Conservation (phyloP, 768 basidiomycete genomes). For the Strobilomyces confusus region DNA sequence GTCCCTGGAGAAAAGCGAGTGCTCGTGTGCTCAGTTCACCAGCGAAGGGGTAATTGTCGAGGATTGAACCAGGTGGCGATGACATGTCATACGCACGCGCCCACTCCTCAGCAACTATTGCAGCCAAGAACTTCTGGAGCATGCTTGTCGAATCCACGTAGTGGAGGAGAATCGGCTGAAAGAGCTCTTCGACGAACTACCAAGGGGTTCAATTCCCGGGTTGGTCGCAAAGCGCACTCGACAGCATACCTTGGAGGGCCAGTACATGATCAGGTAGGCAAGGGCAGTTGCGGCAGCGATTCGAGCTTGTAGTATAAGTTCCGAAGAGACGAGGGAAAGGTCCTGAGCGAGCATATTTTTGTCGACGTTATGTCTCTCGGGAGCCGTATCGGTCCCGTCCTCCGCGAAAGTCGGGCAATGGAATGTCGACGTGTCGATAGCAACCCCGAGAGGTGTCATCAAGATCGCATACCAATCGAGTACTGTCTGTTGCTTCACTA, state of each 20-base stretch:
- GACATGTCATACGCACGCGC: constrained; percentile 51
- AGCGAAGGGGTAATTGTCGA: constrained; percentile 56
- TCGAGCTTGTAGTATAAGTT: constrained; percentile 75
- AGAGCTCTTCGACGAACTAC: constrained; percentile 56
- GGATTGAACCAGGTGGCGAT: constrained; percentile 38
- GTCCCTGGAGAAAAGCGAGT: constrained; percentile 67
- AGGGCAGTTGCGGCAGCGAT: constrained; percentile 75
- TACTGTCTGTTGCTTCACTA: constrained; percentile 55
- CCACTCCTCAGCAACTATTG: constrained; percentile 91
- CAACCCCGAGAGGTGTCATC: constrained; percentile 85
- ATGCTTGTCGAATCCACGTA: constrained; percentile 87
- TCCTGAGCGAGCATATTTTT: constrained; percentile 94
- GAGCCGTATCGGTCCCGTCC: constrained; percentile 39
- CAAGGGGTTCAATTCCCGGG: neutral
- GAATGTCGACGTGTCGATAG: constrained; percentile 68
- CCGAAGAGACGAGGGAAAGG: constrained; percentile 71
- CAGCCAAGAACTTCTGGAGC: constrained; percentile 84
- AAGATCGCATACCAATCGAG: constrained; percentile 83
- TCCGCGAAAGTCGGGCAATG: constrained; percentile 54
- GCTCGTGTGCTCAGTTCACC: constrained; percentile 66
- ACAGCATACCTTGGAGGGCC: constrained; percentile 54
- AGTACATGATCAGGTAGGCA: constrained; percentile 61
- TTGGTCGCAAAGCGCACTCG: neutral
- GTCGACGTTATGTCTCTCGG: constrained; percentile 89
- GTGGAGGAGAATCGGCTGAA: constrained; percentile 70